Evolutionary conservation across 2,329 filamentous ascomycete species (phyloP).

Genomic region (Aspergillus pseudoviridinutans): DNA sequence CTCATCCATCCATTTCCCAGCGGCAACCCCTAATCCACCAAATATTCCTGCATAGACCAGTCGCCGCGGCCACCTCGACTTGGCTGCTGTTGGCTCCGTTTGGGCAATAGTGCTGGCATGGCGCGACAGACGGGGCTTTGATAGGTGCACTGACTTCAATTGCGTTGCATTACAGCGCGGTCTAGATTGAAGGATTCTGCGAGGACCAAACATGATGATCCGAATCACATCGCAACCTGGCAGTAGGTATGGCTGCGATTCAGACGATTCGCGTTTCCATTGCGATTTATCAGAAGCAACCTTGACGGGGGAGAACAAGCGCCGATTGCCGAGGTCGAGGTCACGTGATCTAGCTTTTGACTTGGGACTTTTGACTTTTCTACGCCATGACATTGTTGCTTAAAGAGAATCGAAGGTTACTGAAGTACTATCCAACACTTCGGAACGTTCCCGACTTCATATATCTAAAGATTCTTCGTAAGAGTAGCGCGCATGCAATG

Average conservation of each 20-base stretch:
- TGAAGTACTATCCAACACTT: not conserved
- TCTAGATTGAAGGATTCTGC: constrained; percentile 19
- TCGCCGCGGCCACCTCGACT: constrained; percentile 33
- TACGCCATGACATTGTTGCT: not conserved
- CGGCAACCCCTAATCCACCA: constrained; percentile 26
- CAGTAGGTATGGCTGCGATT: not conserved
- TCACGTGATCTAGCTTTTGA: not conserved
- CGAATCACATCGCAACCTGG: constrained; percentile 17
- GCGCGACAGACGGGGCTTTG: constrained; percentile 10
- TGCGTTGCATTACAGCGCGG: constrained; percentile 11
- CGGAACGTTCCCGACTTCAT: not conserved
- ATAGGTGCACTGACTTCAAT: constrained; percentile 4
- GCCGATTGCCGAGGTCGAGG: not conserved
- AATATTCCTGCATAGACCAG: constrained; percentile 34
- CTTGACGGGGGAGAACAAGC: not conserved
- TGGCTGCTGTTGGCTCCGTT: constrained; percentile 11
- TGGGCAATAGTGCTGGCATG: constrained; percentile 18
- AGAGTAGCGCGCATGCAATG: not conserved
- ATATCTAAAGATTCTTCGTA: not conserved
- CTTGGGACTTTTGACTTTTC: not conserved
- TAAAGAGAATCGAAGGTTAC: not conserved
- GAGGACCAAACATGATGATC: constrained; percentile 23
- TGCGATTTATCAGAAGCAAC: not conserved
- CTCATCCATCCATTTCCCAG: constrained; percentile 22
- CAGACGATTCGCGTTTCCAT: not conserved